Evolutionary conservation across 2,329 filamentous ascomycete genomes (phyloP).

Genomic region (Cladophialophora exuberans): DNA sequence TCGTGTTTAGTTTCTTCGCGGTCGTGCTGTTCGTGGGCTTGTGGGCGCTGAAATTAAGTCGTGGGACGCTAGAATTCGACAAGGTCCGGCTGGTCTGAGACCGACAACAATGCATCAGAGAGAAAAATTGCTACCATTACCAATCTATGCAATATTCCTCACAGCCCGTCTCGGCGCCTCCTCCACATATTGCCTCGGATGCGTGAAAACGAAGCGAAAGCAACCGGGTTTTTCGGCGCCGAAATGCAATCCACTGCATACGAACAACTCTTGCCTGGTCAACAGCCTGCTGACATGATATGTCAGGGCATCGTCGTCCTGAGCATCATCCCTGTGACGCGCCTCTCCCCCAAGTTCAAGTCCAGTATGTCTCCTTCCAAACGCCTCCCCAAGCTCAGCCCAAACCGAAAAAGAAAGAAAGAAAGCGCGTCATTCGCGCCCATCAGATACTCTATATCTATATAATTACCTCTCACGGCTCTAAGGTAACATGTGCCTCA

Average conservation of each 20-base stretch:
- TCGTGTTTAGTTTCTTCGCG: slow-evolving; percentile 68
- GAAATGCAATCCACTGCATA: slow-evolving; percentile 42
- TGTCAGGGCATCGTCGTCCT: slow-evolving; percentile 3
- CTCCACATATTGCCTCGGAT: slow-evolving; percentile 34
- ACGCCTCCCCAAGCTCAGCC: no score
- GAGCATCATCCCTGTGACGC: not conserved
- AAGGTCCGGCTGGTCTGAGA: slow-evolving; percentile 12
- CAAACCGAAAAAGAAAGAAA: no score
- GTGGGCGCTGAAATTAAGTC: slow-evolving; percentile 57
- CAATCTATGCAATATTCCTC: no score
- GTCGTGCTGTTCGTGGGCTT: slow-evolving; percentile 54
- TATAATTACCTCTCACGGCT: no score
- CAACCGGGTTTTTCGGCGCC: slow-evolving; percentile 46
- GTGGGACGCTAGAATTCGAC: slow-evolving; percentile 38
- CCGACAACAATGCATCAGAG: not conserved
- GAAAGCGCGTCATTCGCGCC: no score
- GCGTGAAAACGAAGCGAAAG: slow-evolving; percentile 48
- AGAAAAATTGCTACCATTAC: slow-evolving; percentile 7
- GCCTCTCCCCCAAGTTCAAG: no score
- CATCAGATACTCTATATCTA: no score
- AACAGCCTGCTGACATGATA: slow-evolving; percentile 40
- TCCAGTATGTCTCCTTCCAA: no score
- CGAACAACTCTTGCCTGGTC: slow-evolving; percentile 43
- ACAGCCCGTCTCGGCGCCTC: slow-evolving; percentile 35
- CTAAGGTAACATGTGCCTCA: no score